Evolutionary conservation across 371 early-diverging fungal genomes (phyloP).

Genomic region (Mortierella sp.): DNA sequence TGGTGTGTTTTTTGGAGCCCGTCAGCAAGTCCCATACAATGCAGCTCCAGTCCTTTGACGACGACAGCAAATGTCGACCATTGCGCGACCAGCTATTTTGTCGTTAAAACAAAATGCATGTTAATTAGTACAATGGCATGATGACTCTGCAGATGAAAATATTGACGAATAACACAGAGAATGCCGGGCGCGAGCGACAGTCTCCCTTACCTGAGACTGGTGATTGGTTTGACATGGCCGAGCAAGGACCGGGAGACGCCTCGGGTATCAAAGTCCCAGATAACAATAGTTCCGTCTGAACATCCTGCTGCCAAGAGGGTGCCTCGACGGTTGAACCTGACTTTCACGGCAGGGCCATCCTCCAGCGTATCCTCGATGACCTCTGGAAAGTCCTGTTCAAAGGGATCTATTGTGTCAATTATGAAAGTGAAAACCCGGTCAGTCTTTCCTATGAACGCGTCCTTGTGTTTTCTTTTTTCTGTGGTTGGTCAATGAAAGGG

Average conservation of each 20-base stretch:
- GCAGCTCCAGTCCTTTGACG: slow-evolving; percentile 84
- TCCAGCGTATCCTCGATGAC: slow-evolving; percentile 83
- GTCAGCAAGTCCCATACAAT: slow-evolving; percentile 89
- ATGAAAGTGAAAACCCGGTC: not conserved
- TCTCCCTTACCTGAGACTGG: slow-evolving; percentile 79
- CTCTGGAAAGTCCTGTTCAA: slow-evolving; percentile 89
- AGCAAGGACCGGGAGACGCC: slow-evolving; percentile 76
- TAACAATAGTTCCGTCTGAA: slow-evolving; percentile 83
- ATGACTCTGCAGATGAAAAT: not conserved
- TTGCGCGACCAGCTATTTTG: slow-evolving; percentile 76
- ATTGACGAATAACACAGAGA: not conserved
- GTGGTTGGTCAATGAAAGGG: not conserved
- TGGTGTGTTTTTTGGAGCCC: slow-evolving; percentile 64
- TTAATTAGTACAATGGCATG: not conserved
- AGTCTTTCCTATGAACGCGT: not conserved
- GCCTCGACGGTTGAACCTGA: slow-evolving; percentile 80
- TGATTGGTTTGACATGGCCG: slow-evolving; percentile 81
- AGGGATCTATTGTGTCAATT: slow-evolving; percentile 74
- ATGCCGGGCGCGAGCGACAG: too few relatives aligned
- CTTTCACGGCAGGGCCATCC: slow-evolving; percentile 76
- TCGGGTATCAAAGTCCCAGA: slow-evolving; percentile 92
- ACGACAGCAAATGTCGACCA: slow-evolving; percentile 76
- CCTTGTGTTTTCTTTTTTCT: not conserved
- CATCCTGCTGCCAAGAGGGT: slow-evolving; percentile 85
- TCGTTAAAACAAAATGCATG: not conserved